These are phyloP conservation scores for Fusarium vanettenii DNA, from an alignment of 2,329 filamentous ascomycete genomes.

Conservation along the genomic window DNA sequence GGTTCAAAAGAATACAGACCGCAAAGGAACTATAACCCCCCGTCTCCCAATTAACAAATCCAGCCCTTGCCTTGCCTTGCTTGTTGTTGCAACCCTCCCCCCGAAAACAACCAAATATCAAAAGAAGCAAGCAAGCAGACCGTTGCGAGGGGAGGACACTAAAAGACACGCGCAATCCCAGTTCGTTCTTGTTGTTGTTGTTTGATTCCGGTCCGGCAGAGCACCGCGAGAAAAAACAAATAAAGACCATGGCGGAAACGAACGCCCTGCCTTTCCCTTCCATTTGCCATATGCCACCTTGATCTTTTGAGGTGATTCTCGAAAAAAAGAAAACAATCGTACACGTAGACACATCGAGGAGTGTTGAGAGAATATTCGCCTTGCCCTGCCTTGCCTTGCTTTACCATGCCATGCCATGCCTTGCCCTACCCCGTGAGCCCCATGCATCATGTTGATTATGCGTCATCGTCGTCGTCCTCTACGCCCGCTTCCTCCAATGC, in stretches of 20 bases:
- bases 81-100: slow-evolving; percentile 40
- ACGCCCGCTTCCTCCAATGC: slow-evolving; percentile 41
- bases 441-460: slow-evolving; percentile 48
- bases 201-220: slow-evolving; percentile 32
- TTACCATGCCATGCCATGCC: background rate
- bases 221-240: slow-evolving; percentile 31
- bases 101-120: slow-evolving; percentile 44
- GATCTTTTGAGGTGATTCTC: slow-evolving; percentile 49
- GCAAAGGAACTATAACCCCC: slow-evolving; percentile 41
- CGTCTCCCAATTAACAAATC: slow-evolving; percentile 41
- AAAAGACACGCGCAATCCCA: slow-evolving; percentile 42
- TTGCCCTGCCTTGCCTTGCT: slow-evolving; percentile 15
- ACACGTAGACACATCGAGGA: slow-evolving; percentile 50
- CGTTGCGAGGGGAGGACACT: slow-evolving; percentile 11
- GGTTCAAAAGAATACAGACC: slow-evolving; percentile 41
- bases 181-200: slow-evolving; percentile 25
- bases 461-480: slow-evolving; percentile 42
- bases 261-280: slow-evolving; percentile 38
- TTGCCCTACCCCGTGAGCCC: slow-evolving; percentile 33
- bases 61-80: slow-evolving; percentile 34
- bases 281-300: slow-evolving; percentile 44
- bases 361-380: slow-evolving; percentile 41
- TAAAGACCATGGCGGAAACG: slow-evolving; percentile 35
- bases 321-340: slow-evolving; percentile 51
- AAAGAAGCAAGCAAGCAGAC: slow-evolving; percentile 39